Conservation (phyloP, 768 basidiomycete genomes). For the Amanita exitialis region DNA sequence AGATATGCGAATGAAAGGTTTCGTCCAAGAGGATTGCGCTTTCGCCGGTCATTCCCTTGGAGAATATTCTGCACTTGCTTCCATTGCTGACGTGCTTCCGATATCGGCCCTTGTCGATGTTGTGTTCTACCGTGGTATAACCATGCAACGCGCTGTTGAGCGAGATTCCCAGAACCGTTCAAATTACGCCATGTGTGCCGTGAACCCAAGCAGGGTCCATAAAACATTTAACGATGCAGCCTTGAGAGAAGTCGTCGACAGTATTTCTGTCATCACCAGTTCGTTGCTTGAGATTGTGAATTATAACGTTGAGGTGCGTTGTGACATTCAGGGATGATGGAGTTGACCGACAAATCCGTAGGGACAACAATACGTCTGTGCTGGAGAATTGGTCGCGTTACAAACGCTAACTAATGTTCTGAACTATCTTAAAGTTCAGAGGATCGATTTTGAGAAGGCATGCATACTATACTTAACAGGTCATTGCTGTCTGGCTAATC, state of each 20-base stretch:
- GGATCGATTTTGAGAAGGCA: conserved; percentile 87
- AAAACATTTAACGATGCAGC: conserved; percentile 92
- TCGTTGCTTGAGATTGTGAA: conserved; percentile 97
- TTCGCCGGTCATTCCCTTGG: conserved; percentile 98
- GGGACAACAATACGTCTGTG: conserved; percentile 99
- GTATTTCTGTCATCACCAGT: conserved; percentile 65
- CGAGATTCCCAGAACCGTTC: conserved; percentile 89
- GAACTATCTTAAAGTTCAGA: conserved; percentile 94
- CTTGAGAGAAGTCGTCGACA: conserved; percentile 94
- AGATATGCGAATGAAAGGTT: conserved; percentile 94
- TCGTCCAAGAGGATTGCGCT: conserved; percentile 84
- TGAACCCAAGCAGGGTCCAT: conserved; percentile 93
- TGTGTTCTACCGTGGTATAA: conserved; percentile 99
- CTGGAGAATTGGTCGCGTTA: conserved; percentile 88
- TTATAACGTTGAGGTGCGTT: conserved; percentile 78
- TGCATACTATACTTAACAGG: neutral
- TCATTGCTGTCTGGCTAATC: conserved; percentile 6
- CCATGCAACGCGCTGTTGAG: conserved; percentile 99
- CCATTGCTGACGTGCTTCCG: conserved; percentile 93
- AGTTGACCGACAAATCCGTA: conserved; percentile 18
- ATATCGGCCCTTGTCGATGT: conserved; percentile 95
- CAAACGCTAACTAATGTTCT: conserved; percentile 94
- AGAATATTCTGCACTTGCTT: conserved; percentile 96
- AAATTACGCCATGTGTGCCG: conserved; percentile 99
- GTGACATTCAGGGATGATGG: conserved; percentile 1